A percentile compares a stretch with the other conserved stretches of the same genome.
phyloP scores from a whole-genome alignment of 352 stramenopile species.

The Discostella stelligera region DNA sequence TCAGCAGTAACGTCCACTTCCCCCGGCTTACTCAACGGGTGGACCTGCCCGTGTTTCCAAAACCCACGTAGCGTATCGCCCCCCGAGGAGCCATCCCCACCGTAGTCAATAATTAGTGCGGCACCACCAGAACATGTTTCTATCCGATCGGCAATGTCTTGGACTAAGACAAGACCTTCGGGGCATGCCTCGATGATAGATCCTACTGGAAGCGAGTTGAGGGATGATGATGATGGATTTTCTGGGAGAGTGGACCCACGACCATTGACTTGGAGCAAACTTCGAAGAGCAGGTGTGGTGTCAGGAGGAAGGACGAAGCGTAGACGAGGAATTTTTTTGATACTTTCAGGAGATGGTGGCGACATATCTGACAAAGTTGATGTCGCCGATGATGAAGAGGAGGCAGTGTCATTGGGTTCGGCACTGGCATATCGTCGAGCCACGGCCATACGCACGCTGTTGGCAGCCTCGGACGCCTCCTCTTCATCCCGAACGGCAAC shows the following conservation, averaged over 20 bases:
- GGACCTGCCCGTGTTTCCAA: slow-evolving; percentile 92
- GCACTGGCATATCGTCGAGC: slow-evolving; percentile 29
- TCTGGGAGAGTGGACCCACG: slow-evolving; percentile 33
- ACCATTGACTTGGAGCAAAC: slow-evolving; percentile 71
- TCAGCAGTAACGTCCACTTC: slow-evolving; percentile 88
- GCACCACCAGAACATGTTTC: slow-evolving; percentile 83
- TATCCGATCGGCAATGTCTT: slow-evolving; percentile 90
- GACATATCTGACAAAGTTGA: slow-evolving; percentile 8
- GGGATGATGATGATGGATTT: slow-evolving; percentile 30
- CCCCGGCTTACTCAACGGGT: slow-evolving; percentile 88
- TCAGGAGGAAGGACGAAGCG: slow-evolving; percentile 91
- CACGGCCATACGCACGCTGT: slow-evolving; percentile 31
- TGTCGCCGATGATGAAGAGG: background rate
- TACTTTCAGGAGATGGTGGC: background rate
- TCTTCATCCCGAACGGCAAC: slow-evolving; percentile 84
- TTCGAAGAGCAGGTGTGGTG: slow-evolving; percentile 88
- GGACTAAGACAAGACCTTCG: slow-evolving; percentile 87
- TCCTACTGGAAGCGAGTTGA: slow-evolving; percentile 71
- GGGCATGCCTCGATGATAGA: slow-evolving; percentile 93
- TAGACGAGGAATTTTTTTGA: slow-evolving; percentile 83
- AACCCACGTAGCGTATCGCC: slow-evolving; percentile 91
- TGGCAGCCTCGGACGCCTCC: slow-evolving; percentile 32
- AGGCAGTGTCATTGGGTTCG: slow-evolving; percentile 11
- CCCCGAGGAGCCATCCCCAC: slow-evolving; percentile 86
- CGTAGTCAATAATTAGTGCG: slow-evolving; percentile 94